These are phyloP conservation scores for Verticillium albo-atrum DNA, from an alignment of 2,329 filamentous ascomycete genomes.

Conservation along the genomic window DNA sequence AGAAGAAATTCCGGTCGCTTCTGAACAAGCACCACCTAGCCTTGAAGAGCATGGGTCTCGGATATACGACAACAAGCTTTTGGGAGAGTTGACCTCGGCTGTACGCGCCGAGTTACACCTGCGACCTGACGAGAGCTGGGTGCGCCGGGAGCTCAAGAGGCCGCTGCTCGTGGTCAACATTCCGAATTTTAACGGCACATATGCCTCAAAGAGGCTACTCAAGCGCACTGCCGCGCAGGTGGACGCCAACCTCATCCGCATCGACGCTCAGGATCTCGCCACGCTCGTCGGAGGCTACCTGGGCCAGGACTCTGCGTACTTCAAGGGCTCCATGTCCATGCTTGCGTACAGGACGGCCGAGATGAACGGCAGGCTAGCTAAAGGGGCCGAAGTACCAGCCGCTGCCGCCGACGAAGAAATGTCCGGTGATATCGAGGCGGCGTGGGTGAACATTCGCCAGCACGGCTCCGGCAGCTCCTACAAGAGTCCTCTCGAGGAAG, in stretches of 20 bases:
- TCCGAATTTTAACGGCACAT: conserved; percentile 24
- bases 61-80: conserved; percentile 8
- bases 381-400: conserved; percentile 37
- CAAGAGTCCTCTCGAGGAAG: conserved; percentile 33
- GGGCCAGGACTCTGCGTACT: conserved; percentile 52
- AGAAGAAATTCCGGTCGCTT: neutral
- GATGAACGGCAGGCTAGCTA: conserved; percentile 48
- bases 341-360: conserved; percentile 54
- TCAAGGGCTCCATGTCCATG: conserved; percentile 44
- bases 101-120: conserved; percentile 24
- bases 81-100: conserved; percentile 23
- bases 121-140: conserved; percentile 11
- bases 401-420: conserved; percentile 25
- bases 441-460: conserved; percentile 16
- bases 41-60: conserved; percentile 1
- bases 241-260: conserved; percentile 60
- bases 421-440: conserved; percentile 16
- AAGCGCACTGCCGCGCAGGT: conserved; percentile 57
- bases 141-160: conserved; percentile 18
- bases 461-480: conserved; percentile 15
- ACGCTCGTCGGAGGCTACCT: conserved; percentile 66
- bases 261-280: conserved; percentile 68
- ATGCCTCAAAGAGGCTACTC: conserved; percentile 38
- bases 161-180: conserved; percentile 29
- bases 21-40: neutral